These are phyloP conservation scores for Metahyphopichia silvanorum DNA, from an alignment of 805 yeast species.

Conservation along the genomic window DNA sequence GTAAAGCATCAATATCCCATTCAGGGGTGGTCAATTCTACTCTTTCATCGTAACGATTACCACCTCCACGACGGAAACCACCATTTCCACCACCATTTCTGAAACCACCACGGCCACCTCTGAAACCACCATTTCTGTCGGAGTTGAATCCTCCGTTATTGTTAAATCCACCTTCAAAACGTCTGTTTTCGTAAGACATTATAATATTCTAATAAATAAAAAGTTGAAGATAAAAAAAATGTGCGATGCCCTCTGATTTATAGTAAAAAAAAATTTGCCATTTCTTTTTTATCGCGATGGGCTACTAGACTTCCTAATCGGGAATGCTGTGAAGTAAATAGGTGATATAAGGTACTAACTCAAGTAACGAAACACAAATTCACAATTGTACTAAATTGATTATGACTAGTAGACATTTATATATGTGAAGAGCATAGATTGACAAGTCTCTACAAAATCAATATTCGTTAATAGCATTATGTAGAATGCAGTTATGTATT, in stretches of 20 bases:
- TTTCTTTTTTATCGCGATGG: constrained; percentile 1
- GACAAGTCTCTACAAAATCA: too few relatives aligned
- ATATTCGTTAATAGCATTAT: too few relatives aligned
- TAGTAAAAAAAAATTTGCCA: constrained; percentile 2
- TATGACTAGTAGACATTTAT: too few relatives aligned
- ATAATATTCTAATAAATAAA: background rate
- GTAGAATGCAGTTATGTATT: too few relatives aligned
- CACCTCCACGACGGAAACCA: constrained; percentile 37
- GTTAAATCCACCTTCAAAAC: constrained; percentile 36
- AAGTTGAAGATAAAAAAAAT: constrained; percentile 1
- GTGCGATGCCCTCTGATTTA: constrained; percentile 1
- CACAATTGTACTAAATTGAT: too few relatives aligned
- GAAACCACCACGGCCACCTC: constrained; percentile 27
- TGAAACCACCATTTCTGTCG: constrained; percentile 18
- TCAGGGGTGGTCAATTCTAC: constrained; percentile 64
- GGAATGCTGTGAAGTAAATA: background rate
- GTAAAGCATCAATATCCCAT: constrained; percentile 75
- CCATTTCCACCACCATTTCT: constrained; percentile 32
- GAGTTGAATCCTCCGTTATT: constrained; percentile 28
- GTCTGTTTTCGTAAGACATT: constrained; percentile 1
- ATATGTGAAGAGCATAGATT: too few relatives aligned
- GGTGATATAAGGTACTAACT: background rate
- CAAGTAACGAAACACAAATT: too few relatives aligned
- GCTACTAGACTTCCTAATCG: constrained; percentile 2
- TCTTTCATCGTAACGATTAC: constrained; percentile 38